phyloP scores from a whole-genome alignment of 2,329 filamentous ascomycete genomes.

The Diplodia scrobiculata region DNA sequence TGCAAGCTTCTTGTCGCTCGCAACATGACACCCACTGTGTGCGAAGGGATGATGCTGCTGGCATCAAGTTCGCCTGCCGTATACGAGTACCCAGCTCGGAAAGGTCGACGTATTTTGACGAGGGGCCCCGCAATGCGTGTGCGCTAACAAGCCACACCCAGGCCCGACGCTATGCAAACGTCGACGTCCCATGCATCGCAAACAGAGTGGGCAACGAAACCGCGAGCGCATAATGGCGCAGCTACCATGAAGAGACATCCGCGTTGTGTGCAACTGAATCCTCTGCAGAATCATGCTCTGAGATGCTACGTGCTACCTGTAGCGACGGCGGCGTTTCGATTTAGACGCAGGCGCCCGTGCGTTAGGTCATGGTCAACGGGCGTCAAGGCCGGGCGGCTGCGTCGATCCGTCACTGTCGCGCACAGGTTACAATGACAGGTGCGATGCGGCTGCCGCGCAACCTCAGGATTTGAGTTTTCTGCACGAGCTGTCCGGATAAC shows the following conservation, averaged over 20 bases:
- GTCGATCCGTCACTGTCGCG: slow-evolving; percentile 13
- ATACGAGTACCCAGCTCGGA: not conserved
- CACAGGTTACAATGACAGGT: slow-evolving; percentile 1
- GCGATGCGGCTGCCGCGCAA: slow-evolving; percentile 5
- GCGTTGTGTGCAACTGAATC: not conserved
- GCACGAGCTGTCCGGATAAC: not conserved
- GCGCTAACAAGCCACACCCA: not conserved
- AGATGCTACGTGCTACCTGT: not conserved
- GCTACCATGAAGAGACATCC: not conserved
- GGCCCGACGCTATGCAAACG: slow-evolving; percentile 1
- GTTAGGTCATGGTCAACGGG: slow-evolving; percentile 13
- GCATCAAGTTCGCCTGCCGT: slow-evolving; percentile 3
- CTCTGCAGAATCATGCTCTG: not conserved
- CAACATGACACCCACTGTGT: not conserved
- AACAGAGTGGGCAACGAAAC: slow-evolving; percentile 7
- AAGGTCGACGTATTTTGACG: not conserved
- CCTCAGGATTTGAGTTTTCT: slow-evolving; percentile 23
- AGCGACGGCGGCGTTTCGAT: not conserved
- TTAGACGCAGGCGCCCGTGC: slow-evolving; percentile 18
- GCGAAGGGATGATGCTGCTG: not conserved
- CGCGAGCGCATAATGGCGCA: not conserved
- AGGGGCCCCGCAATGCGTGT: not conserved
- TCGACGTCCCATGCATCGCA: not conserved
- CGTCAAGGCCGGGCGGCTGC: slow-evolving; percentile 21
- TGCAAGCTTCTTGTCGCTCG: not conserved